phyloP scores from a whole-genome alignment of 106 monocot genomes.

The Dactylorhiza incarnata region DNA sequence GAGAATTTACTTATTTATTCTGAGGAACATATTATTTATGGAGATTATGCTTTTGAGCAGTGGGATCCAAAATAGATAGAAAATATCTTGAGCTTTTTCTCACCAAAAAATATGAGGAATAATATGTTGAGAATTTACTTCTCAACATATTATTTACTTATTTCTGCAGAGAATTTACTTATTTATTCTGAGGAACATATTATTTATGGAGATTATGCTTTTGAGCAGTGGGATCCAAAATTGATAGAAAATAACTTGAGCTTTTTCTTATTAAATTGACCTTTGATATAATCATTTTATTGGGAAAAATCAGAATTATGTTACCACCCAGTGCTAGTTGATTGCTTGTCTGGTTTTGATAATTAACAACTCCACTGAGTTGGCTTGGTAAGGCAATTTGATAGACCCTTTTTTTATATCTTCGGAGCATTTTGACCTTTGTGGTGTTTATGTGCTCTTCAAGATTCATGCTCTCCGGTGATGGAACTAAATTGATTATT shows the following conservation, averaged over 20 bases:
- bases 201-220: conserved; percentile 91
- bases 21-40: conserved; percentile 82
- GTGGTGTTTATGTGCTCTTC: too few relatives aligned
- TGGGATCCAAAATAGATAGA: conserved; percentile 81
- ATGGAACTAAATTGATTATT: background rate
- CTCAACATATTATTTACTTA: too few relatives aligned
- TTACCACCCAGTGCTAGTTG: too few relatives aligned
- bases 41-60: conserved; percentile 84
- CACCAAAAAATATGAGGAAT: conserved; percentile 87
- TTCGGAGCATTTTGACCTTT: too few relatives aligned
- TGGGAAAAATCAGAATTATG: too few relatives aligned
- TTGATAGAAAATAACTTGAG: conserved; percentile 56
- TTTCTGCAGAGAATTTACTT: conserved; percentile 73
- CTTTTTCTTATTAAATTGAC: too few relatives aligned
- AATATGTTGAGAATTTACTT: too few relatives aligned
- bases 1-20: conserved; percentile 77
- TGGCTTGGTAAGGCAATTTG: too few relatives aligned
- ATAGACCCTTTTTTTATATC: too few relatives aligned
- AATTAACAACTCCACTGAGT: too few relatives aligned
- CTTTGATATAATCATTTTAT: too few relatives aligned
- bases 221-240: conserved; percentile 80
- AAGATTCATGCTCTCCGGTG: background rate
- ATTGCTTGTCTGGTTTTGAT: too few relatives aligned
- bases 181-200: conserved; percentile 79
- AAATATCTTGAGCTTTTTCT: conserved; percentile 59